phyloP scores from a whole-genome alignment of 2,329 filamentous ascomycete genomes.

The Microsporum canis region DNA sequence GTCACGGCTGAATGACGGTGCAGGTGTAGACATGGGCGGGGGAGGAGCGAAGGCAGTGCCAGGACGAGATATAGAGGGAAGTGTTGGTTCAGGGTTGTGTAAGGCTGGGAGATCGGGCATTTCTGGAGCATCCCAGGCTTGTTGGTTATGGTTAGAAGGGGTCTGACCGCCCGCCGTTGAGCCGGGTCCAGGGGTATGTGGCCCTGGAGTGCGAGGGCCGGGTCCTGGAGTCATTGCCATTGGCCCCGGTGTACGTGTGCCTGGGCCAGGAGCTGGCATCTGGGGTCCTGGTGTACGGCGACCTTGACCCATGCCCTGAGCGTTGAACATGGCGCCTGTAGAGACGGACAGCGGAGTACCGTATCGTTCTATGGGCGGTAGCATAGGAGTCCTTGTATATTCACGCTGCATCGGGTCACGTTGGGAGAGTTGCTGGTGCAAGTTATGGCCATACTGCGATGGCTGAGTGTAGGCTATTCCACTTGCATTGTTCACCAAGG shows the following conservation, averaged over 20 bases:
- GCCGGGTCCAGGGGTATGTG: neutral
- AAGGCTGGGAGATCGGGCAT: conserved; percentile 13
- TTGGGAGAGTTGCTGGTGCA: conserved; percentile 8
- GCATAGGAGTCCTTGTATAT: conserved; percentile 1
- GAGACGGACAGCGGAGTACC: conserved; percentile 42
- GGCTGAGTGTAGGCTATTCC: conserved; percentile 14
- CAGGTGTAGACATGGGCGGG: neutral
- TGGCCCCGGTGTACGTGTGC: conserved; percentile 18
- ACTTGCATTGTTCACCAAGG: conserved; percentile 20
- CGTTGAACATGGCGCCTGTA: conserved; percentile 11
- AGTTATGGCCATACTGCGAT: conserved; percentile 23
- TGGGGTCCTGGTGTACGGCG: conserved; percentile 17
- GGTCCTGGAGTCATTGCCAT: conserved; percentile 2
- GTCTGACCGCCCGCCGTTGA: conserved; percentile 6
- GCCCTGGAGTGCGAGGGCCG: conserved; percentile 1
- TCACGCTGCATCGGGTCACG: neutral
- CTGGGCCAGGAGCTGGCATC: conserved; percentile 13
- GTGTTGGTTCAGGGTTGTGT: neutral
- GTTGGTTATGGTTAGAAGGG: conserved; percentile 14
- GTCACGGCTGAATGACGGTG: neutral
- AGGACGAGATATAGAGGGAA: neutral
- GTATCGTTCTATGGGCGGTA: conserved; percentile 30
- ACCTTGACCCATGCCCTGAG: conserved; percentile 15
- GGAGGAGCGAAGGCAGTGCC: neutral
- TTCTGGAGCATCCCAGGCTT: conserved; percentile 10